Evolutionary conservation across 148 eudicot genomes (phyloP).

Genomic region (Cornus florida): DNA sequence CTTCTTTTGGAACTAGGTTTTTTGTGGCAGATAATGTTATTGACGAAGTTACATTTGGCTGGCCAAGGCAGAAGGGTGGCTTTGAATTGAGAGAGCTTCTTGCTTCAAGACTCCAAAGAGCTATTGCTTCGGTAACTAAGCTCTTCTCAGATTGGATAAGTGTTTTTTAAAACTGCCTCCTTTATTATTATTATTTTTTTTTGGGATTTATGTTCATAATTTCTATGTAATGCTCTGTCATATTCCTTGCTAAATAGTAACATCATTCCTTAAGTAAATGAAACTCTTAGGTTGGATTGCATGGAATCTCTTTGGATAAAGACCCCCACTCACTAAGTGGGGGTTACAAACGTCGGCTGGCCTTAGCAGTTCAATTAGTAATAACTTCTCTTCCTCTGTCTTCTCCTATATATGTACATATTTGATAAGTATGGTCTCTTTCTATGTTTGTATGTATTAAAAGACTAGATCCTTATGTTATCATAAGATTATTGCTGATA

Average conservation of each 20-base stretch:
- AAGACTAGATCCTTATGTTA: background rate
- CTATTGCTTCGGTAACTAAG: slow-evolving; percentile 68
- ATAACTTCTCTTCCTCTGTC: slow-evolving; percentile 22
- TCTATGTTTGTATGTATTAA: background rate
- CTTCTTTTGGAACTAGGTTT: slow-evolving; percentile 39
- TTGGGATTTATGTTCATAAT: background rate
- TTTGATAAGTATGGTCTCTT: background rate
- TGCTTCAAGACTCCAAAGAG: slow-evolving; percentile 74
- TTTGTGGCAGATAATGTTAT: slow-evolving; percentile 81
- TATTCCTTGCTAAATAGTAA: slow-evolving; percentile 4
- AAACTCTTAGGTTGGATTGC: slow-evolving; percentile 72
- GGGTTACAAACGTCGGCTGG: slow-evolving; percentile 95
- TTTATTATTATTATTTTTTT: background rate
- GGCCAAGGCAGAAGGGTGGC: slow-evolving; percentile 82
- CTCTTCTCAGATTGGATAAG: background rate
- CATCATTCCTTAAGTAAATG: background rate
- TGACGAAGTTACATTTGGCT: slow-evolving; percentile 88
- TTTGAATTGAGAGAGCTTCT: slow-evolving; percentile 60
- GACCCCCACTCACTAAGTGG: slow-evolving; percentile 96
- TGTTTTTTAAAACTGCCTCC: background rate
- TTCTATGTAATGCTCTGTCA: background rate
- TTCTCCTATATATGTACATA: background rate
- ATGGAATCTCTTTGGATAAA: slow-evolving; percentile 80
- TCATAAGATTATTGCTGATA: background rate
- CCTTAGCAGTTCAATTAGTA: slow-evolving; percentile 92